These are phyloP conservation scores for Aspergillus bridgeri DNA, from an alignment of 495 filamentous ascomycete genomes.

Conservation along the genomic window DNA sequence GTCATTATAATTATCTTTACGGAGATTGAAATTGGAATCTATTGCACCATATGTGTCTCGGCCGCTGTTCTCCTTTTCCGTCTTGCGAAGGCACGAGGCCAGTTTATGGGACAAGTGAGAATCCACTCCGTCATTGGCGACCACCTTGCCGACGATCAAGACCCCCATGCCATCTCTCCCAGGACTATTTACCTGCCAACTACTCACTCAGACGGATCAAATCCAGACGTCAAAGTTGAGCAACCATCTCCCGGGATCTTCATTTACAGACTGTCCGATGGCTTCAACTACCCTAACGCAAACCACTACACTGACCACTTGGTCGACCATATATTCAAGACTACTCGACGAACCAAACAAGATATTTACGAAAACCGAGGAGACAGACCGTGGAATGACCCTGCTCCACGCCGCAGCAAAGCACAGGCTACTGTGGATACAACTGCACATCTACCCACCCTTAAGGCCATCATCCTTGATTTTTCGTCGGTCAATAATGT, in stretches of 20 bases:
- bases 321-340: constrained; percentile 65
- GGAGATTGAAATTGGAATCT: constrained; percentile 89
- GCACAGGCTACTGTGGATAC: constrained; percentile 29
- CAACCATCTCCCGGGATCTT: constrained; percentile 91
- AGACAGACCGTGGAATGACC: constrained; percentile 95
- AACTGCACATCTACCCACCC: constrained; percentile 59
- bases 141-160: constrained; percentile 57
- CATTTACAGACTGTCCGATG: constrained; percentile 96
- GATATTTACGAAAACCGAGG: constrained; percentile 60
- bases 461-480: constrained; percentile 92
- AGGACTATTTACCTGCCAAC: constrained; percentile 87
- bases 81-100: constrained; percentile 76
- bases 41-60: constrained; percentile 74
- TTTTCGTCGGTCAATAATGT: constrained; percentile 96
- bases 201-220: constrained; percentile 85
- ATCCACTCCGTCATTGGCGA: constrained; percentile 89
- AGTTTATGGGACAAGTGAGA: constrained; percentile 87
- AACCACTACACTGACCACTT: constrained; percentile 86
- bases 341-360: constrained; percentile 75
- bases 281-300: constrained; percentile 94
- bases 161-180: constrained; percentile 30
- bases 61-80: constrained; percentile 78
- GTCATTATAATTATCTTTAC: constrained; percentile 88
- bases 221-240: constrained; percentile 75
- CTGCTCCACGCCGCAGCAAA: constrained; percentile 67